Evolutionary conservation across 2,329 filamentous ascomycete species (phyloP).

Genomic region (Malbranchea cinnamomea): DNA sequence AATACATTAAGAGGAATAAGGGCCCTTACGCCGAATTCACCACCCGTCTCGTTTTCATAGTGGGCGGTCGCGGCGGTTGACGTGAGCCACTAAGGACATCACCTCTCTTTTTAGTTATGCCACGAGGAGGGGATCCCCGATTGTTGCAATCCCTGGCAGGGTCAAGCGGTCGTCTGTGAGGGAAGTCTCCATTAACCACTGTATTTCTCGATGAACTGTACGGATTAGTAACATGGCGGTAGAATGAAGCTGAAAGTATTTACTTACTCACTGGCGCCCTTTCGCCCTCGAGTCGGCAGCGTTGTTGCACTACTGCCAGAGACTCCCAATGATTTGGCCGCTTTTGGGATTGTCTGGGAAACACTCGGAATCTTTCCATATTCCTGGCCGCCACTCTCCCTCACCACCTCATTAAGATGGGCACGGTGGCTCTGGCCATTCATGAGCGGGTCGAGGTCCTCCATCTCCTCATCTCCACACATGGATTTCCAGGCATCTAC

Average conservation of each 20-base stretch:
- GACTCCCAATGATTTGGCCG: no score
- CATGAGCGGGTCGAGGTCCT: conserved; percentile 19
- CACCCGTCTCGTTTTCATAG: conserved; percentile 7
- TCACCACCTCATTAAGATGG: conserved; percentile 13
- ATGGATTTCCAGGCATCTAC: conserved; percentile 20
- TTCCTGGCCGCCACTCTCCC: conserved; percentile 10
- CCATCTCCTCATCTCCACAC: conserved; percentile 16
- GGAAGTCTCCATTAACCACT: no score
- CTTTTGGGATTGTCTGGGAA: no score
- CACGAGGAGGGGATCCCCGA: conserved; percentile 1
- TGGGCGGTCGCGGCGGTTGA: conserved; percentile 3
- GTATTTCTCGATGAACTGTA: no score
- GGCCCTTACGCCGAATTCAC: conserved; percentile 3
- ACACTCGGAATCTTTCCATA: no score
- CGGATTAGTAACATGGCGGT: no score
- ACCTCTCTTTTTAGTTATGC: conserved; percentile 1
- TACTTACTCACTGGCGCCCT: conserved; percentile 4
- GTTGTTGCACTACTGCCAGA: no score
- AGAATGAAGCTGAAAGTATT: no score
- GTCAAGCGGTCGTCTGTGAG: conserved; percentile 5
- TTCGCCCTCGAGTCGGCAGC: background rate
- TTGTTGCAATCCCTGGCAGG: conserved; percentile 8
- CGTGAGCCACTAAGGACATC: background rate
- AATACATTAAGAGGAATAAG: background rate
- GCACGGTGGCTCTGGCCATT: conserved; percentile 26